phyloP scores from a whole-genome alignment of 2,329 filamentous ascomycete species.

The Pyrenophora graminea region DNA sequence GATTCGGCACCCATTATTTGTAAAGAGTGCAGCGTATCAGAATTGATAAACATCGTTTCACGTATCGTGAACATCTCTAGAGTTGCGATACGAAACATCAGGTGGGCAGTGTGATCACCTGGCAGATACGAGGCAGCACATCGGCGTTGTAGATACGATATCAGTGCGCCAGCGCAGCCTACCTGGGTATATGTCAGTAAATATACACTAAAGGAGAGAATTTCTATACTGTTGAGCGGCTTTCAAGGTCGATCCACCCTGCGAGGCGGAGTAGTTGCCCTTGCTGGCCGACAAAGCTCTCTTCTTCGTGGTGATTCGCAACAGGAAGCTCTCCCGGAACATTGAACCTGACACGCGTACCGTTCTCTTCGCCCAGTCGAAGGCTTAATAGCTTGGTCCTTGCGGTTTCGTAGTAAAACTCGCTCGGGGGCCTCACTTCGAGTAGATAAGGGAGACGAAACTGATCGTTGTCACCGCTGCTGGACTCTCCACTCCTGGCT shows the following conservation, averaged over 20 bases:
- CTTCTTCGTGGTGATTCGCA: slow-evolving; percentile 46
- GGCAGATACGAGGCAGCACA: slow-evolving; percentile 66
- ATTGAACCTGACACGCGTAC: slow-evolving; percentile 60
- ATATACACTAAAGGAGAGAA: background rate
- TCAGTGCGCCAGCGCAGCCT: slow-evolving; percentile 83
- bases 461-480: slow-evolving; percentile 47
- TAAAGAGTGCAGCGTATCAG: slow-evolving; percentile 77
- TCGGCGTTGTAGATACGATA: slow-evolving; percentile 76
- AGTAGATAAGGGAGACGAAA: slow-evolving; percentile 64
- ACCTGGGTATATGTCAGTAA: slow-evolving; percentile 53
- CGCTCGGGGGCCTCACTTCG: slow-evolving; percentile 69
- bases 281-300: slow-evolving; percentile 60
- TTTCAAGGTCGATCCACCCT: slow-evolving; percentile 74
- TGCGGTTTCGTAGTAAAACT: slow-evolving; percentile 72
- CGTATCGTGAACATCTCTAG: slow-evolving; percentile 76
- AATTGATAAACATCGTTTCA: slow-evolving; percentile 74
- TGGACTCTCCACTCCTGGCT: slow-evolving; percentile 39
- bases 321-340: slow-evolving; percentile 60
- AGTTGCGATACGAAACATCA: slow-evolving; percentile 63
- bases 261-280: slow-evolving; percentile 70
- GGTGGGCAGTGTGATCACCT: slow-evolving; percentile 59
- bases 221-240: slow-evolving; percentile 63
- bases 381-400: slow-evolving; percentile 68
- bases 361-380: slow-evolving; percentile 55
- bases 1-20: slow-evolving; percentile 83